Percentiles rank a stretch among this genome's conserved stretches.
Evolutionary conservation across 1,139 yeast species (phyloP).

Genomic region (Groenewaldozyma auringiensis): DNA sequence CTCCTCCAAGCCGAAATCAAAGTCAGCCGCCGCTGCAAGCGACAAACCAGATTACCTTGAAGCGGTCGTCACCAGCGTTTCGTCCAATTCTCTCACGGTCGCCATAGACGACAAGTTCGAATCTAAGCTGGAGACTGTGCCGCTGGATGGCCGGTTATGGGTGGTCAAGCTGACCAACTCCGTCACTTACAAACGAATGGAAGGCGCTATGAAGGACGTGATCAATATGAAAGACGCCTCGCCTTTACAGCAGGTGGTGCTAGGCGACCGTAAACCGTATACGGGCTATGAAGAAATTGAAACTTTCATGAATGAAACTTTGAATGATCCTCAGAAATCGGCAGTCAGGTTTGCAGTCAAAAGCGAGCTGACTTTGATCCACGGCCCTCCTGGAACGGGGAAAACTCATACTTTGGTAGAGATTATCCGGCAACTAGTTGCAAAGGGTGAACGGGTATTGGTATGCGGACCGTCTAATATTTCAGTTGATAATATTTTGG

Average conservation of each 20-base stretch:
- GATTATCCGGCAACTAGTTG: slow-evolving; percentile 63
- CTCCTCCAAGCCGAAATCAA: slow-evolving; percentile 14
- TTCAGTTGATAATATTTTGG: slow-evolving; percentile 88
- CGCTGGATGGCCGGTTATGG: slow-evolving; percentile 31
- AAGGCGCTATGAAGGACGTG: slow-evolving; percentile 65
- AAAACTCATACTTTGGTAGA: slow-evolving; percentile 86
- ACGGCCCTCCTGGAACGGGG: slow-evolving; percentile 79
- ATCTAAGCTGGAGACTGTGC: slow-evolving; percentile 25
- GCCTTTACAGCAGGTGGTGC: slow-evolving; percentile 21
- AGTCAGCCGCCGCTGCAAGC: slow-evolving; percentile 21
- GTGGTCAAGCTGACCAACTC: slow-evolving; percentile 34
- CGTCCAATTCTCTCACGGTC: slow-evolving; percentile 42
- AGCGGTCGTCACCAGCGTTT: slow-evolving; percentile 54
- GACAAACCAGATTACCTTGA: slow-evolving; percentile 36
- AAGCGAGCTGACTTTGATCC: slow-evolving; percentile 50
- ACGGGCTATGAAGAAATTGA: slow-evolving; percentile 11
- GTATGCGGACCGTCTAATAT: slow-evolving; percentile 96
- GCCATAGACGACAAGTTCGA: slow-evolving; percentile 51
- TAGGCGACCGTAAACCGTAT: slow-evolving; percentile 22
- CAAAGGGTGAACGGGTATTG: slow-evolving; percentile 56
- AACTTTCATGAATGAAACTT: slow-evolving; percentile 40
- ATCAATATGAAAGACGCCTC: slow-evolving; percentile 36
- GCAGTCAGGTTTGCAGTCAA: slow-evolving; percentile 48
- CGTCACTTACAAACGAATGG: slow-evolving; percentile 61
- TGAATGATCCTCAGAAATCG: slow-evolving; percentile 68